Evolutionary conservation across 352 stramenopile genomes (phyloP), one percentile per base, ranked within the genome.

Genomic region (Pythium plurisporium): DNA sequence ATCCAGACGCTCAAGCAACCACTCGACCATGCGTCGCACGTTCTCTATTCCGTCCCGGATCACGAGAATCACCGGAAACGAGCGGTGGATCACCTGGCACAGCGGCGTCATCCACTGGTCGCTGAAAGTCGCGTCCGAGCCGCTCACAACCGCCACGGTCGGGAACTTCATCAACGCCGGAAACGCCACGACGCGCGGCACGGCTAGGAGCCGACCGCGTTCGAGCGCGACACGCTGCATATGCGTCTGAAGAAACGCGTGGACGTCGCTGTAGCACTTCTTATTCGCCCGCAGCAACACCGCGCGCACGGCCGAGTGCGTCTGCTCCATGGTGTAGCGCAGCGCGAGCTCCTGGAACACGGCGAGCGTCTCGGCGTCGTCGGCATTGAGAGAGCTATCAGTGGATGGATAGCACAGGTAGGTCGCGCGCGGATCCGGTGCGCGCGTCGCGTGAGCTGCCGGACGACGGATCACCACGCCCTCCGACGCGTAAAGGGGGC

Each of bases 81-180:
- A 85, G 19, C 74, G 76, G 49, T 86, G 68, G 41, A 94, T 62
- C 38, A 81, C 79, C 20, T 77, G 82, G 47, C 66, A 79, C 4
- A 94, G 55, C 27, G 84, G 84, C 26, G 72, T 59, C 31, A 89
- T 74, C 84, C 84, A 94, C 45, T 92, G 64, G 29, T 89, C 79
- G 51, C 77, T 89, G 25, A 82, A 84, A 25, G 80, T 85, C 12
- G 79, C 82, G 43, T 94, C 84, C 0, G 75, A 76, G 5, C 84
- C 84, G 30, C 80, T 70, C 26, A 92, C 76, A 17, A 94, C 68
- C 11, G 74, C 76, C 15, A 76, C 84, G 59, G 6, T 60, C 17
- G 22, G 67, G 38, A 71, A 36, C 41, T 65, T 64, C 36, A 44
- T 55, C 33, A 70, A 31, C 65, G 62, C 34, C 36, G 31, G 52